phyloP scores from a whole-genome alignment of 1,139 yeast genomes.

The Sugiyamaella japonica region DNA sequence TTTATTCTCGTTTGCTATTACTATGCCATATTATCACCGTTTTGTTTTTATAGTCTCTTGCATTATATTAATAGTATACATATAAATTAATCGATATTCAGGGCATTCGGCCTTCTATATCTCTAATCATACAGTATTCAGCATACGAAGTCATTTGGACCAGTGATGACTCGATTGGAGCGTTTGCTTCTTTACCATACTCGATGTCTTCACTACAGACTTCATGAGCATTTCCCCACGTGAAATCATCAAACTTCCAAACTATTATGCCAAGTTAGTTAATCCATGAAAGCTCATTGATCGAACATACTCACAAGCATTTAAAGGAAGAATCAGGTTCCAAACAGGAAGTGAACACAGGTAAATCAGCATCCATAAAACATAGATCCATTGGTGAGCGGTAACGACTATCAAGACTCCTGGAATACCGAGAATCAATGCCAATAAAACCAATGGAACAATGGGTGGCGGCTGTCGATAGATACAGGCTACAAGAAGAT shows the following conservation, averaged over 20 bases:
- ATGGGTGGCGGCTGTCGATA: conserved; percentile 76
- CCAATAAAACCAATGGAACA: conserved; percentile 72
- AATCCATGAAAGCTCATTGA: too few relatives aligned
- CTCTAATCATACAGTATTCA: conserved; percentile 15
- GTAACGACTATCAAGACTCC: conserved; percentile 80
- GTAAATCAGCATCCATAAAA: conserved; percentile 77
- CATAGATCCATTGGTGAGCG: conserved; percentile 67
- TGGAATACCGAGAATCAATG: conserved; percentile 78
- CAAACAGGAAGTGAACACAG: conserved; percentile 81
- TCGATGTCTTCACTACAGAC: conserved; percentile 34
- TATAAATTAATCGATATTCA: neutral
- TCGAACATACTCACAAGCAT: conserved; percentile 53
- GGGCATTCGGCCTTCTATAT: neutral
- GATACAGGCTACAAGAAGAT: conserved; percentile 70
- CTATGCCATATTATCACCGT: neutral
- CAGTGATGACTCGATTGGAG: conserved; percentile 8
- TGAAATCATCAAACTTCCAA: conserved; percentile 94
- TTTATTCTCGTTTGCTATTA: neutral
- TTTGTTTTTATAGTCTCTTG: conserved; percentile 7
- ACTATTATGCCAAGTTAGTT: conserved; percentile 35
- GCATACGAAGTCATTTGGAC: conserved; percentile 16
- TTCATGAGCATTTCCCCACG: conserved; percentile 92
- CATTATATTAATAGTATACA: neutral
- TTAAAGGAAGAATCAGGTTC: conserved; percentile 83
- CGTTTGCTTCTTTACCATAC: conserved; percentile 12